A percentile compares a stretch with the other conserved stretches of the same genome.
Evolutionary conservation across 2,329 filamentous ascomycete genomes (phyloP).

Genomic region (Elsinoe batatas): DNA sequence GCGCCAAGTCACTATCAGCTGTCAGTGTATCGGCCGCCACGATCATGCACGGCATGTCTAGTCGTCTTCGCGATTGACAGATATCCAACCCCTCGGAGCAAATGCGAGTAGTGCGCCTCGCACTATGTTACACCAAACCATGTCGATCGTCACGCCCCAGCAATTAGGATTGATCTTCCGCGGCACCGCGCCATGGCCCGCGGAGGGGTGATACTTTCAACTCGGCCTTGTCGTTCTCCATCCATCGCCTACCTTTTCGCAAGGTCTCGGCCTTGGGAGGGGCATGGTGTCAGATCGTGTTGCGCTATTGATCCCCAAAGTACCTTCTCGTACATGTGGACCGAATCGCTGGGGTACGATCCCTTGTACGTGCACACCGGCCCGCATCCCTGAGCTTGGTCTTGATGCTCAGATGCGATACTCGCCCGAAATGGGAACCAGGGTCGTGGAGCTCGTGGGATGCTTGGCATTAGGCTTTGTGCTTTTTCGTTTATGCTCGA

Average conservation of each 20-base stretch:
- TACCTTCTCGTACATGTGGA: neutral
- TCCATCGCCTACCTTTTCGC: neutral
- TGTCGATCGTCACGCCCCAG: neutral
- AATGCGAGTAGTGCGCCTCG: neutral
- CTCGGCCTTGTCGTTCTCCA: neutral
- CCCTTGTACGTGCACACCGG: conserved; percentile 8
- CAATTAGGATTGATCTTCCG: conserved; percentile 1
- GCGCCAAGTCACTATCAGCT: neutral
- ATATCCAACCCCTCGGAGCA: conserved; percentile 4
- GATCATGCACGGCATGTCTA: conserved; percentile 3
- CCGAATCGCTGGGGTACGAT: neutral
- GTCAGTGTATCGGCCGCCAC: conserved; percentile 5
- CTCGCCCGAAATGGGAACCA: neutral
- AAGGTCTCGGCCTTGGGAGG: conserved; percentile 6
- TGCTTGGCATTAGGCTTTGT: neutral
- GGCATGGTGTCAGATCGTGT: neutral
- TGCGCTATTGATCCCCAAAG: conserved; percentile 4
- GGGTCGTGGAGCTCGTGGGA: neutral
- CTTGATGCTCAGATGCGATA: neutral
- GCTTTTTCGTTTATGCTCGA: conserved; percentile 6
- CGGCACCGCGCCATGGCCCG: conserved; percentile 1
- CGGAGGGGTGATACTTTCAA: neutral
- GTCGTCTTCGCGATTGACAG: no score
- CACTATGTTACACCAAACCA: neutral
- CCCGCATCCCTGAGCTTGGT: conserved; percentile 2